Conservation (phyloP, 2,329 filamentous ascomycete genomes). For the Colletotrichum magnum region DNA sequence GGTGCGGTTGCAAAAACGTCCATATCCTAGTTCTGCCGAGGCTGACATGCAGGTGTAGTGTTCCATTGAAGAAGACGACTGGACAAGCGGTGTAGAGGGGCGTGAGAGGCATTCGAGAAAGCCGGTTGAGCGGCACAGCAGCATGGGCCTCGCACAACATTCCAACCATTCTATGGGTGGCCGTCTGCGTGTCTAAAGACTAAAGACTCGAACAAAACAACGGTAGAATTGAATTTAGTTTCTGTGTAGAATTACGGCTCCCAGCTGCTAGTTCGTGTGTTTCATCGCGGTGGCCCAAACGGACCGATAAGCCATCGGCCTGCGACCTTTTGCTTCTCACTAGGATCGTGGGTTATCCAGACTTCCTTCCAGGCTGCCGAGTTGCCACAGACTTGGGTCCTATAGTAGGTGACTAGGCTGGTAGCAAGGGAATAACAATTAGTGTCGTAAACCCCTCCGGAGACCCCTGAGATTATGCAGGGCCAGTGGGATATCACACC, state of each 20-base stretch:
- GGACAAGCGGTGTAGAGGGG: too few relatives aligned
- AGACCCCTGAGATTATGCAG: constrained; percentile 27
- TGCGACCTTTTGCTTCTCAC: constrained; percentile 12
- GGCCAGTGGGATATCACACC: constrained; percentile 19
- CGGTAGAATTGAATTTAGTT: not conserved
- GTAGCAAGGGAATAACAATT: constrained; percentile 27
- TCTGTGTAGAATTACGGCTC: not conserved
- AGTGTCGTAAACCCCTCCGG: not conserved
- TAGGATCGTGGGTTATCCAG: not conserved
- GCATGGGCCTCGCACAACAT: too few relatives aligned
- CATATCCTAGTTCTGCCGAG: too few relatives aligned
- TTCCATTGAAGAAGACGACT: too few relatives aligned
- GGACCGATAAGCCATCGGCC: not conserved
- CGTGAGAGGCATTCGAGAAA: too few relatives aligned
- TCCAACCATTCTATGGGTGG: too few relatives aligned
- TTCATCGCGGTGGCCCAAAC: not conserved
- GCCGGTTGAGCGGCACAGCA: too few relatives aligned
- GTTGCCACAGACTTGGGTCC: not conserved
- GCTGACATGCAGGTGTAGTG: too few relatives aligned
- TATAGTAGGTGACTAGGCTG: constrained; percentile 2
- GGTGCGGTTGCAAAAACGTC: too few relatives aligned
- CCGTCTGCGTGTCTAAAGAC: too few relatives aligned
- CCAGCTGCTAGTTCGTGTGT: not conserved
- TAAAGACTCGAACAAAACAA: too few relatives aligned
- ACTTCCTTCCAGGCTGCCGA: constrained; percentile 13